Base-by-base conservation (phyloP, 768 basidiomycete species). In the Candolleomyces efflorescens region DNA sequence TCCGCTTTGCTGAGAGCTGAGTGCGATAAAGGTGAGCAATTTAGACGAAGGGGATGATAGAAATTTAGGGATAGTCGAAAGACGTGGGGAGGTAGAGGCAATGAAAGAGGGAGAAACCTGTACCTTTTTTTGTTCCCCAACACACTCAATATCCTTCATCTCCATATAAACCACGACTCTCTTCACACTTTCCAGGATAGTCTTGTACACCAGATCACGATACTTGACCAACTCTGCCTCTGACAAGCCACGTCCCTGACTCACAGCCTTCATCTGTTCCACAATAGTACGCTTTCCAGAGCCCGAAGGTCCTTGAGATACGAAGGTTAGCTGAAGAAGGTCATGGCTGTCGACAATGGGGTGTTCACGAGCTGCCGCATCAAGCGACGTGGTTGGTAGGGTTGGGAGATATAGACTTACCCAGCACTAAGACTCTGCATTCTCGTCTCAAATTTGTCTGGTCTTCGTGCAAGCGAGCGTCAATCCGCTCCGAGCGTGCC, bases 251-350 rank as follows among this genome's bases (percentile, higher is more conserved):
- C 87, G 85, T 70, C 96, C 91, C 70, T 98, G 91, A 50, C n/a
- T n/a, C n/a, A 98, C 94, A 58, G 98, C 95, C 80, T 96, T 97
- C 94, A 98, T 97, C 72, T 98, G 95, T 69, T 98, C 98, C 37
- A 97, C 94, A 62, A 98, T 93, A 0, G 95, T 98, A 3, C 85
- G 87, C 74, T 98, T 98, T 5, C 95, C 96, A 0, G 90, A 92
- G 76, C 96, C 94, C 65, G 11, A 32, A 32, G 32, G 32, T 32
- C 7, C 7, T 32, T 5, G 32, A 5, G 6, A 32, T 32, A 11
- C 6, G 11, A 32, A 11, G 32, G n/a, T n/a, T n/a, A n/a, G n/a
- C n/a, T n/a, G n/a, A n/a, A n/a, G n/a, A n/a, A n/a, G n/a, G n/a
- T n/a, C n/a, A n/a, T n/a, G n/a, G n/a, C n/a, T n/a, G n/a, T n/a